Evolutionary conservation across 257 asterid genomes (phyloP), one percentile per base, ranked within the genome.

Genomic region (Nicotiana paniculata): DNA sequence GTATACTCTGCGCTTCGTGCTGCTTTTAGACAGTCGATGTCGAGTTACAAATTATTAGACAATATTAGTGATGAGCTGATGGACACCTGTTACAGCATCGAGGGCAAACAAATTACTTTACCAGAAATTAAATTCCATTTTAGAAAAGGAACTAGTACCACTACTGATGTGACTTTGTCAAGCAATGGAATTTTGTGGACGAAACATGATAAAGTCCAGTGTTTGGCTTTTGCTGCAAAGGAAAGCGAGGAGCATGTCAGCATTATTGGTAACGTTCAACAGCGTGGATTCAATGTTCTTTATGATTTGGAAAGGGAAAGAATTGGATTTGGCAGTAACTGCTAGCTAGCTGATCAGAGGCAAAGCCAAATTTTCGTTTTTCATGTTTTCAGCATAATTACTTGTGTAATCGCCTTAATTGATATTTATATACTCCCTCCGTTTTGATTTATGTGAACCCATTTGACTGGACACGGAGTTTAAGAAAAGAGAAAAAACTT

Each of bases 91-190:
- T 81, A 81, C 4, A 51, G n/a, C 63, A 2, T 16, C n/a, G 32
- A 17, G 32, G 77, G 77, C 6, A 9, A 21, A 72, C 13, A 30
- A n/a, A 10, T 65, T 7, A 2, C 2, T 12, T 28, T 65, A 9
- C 77, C 77, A 26, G 76, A 81, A 13, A 66, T 81, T 48, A 21
- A 5, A 24, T 51, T 81, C 53, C 78, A 81, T 66, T 66, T 81
- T 18, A 57, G 77, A 37, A 3, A 57, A 21, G 66, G 3, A 21
- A 9, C n/a, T 16, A 58, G 6, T 64, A 33, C 48, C 2, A 58
- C 15, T 64, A n/a, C 64, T 62, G 72, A 21, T 13, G 26, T 80
- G 65, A 64, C 24, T 51, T 70, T 54, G 61, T 30, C 54, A 48
- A 10, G 58, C 17, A 4, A 17, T 2, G 77, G 72, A 4, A 46